phyloP scores from a whole-genome alignment of 495 filamentous ascomycete species.

The Amorphotheca resinae region DNA sequence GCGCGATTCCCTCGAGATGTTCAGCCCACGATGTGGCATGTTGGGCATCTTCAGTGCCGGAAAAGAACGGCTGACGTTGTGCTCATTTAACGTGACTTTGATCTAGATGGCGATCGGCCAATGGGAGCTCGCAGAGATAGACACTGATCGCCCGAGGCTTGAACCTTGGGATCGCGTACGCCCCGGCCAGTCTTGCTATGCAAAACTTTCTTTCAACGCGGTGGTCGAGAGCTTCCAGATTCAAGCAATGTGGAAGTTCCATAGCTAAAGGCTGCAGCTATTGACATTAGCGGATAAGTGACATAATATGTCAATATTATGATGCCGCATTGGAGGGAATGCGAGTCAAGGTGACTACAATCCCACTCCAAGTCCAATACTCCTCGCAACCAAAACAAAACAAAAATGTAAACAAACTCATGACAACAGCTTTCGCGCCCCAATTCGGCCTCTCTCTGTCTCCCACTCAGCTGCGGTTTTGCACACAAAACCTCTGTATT shows the following conservation, averaged over 20 bases:
- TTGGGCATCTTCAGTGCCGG: no score
- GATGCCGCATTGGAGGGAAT: not conserved
- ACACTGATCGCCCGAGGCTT: conserved; percentile 16
- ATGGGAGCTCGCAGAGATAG: conserved; percentile 13
- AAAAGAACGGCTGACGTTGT: conserved; percentile 4
- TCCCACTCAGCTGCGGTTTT: no score
- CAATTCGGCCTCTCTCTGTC: no score
- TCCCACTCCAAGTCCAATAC: no score
- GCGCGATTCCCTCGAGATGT: not conserved
- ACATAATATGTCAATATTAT: not conserved
- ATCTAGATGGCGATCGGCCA: not conserved
- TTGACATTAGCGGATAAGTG: not conserved
- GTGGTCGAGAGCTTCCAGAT: not conserved
- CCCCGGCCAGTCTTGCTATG: not conserved
- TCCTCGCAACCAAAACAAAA: no score
- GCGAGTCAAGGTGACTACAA: no score
- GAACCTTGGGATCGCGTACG: conserved; percentile 15
- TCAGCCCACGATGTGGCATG: no score
- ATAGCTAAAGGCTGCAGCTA: not conserved
- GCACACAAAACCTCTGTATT: no score
- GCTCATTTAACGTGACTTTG: not conserved
- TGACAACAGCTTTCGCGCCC: no score
- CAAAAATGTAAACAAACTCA: no score
- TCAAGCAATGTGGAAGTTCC: not conserved
- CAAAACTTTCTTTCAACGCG: no score